Evolutionary conservation across 495 filamentous ascomycete species (phyloP), one percentile per base, ranked within the genome.

Genomic region (Pseudomonodictys pantanalensis): DNA sequence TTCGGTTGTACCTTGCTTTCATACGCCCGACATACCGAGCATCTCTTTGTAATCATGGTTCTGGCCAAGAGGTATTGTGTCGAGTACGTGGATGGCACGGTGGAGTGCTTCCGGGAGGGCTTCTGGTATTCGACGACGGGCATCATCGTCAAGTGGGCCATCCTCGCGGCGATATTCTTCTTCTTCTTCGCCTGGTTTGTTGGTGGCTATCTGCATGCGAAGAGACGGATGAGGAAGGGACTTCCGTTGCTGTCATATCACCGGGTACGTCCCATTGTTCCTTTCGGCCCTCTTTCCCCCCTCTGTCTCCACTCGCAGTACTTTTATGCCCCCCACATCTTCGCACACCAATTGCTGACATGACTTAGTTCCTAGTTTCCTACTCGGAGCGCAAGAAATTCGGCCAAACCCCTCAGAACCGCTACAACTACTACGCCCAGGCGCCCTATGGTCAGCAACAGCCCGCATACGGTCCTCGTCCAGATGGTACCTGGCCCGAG

Each of bases 211-310:
- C 56, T 73, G 12, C 88, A 91, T 69, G 88, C 87, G 35, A 79
- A 82, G 72, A 73, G 75, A 42, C 79, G 89, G 43, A 73, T 91
- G 49, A 76, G 73, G 39, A 81, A 78, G 62, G 86, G 86, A 15
- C 68, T 80, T 39, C 72, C 76, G 10, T 86, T 87, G 6, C 71
- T 90, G 41, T 67, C 59, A 28, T 91, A 90, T 70, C 87, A 92
- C 69, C 75, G 82, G 64, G 87, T 90, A 62, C 24, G 65, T 60
- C 10, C 10, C 52, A 25, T 32, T 45, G n/a, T n/a, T 30, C 10
- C 52, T 33, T 32, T 45, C 48, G 18, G 11, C 10, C 35, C 44
- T 45, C 24, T 44, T 22, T 29, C 26, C 32, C 26, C 23, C 15
- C 15, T 24, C 8, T 17, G 50, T 29, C 1, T 3, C 48, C 25